Percentiles rank a stretch among this genome's conserved stretches.
Conservation (phyloP, 306 rosid genomes). For the Quercus dentata region DNA sequence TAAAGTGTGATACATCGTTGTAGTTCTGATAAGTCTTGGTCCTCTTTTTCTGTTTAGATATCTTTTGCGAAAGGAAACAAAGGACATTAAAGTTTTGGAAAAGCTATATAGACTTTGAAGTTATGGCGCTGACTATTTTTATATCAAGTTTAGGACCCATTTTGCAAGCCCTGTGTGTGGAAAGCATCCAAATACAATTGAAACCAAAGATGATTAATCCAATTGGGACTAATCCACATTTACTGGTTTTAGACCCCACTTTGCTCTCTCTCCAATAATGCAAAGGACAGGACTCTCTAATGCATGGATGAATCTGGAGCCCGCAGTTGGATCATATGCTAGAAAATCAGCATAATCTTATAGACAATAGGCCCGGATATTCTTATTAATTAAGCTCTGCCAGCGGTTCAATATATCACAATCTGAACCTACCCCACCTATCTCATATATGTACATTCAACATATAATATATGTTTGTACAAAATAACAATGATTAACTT, state of each 20-base stretch:
- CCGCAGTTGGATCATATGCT: constrained; percentile 39
- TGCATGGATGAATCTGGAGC: constrained; percentile 35
- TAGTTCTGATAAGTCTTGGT: not conserved
- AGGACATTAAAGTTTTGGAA: not conserved
- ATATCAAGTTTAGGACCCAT: not conserved
- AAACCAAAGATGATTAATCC: constrained; percentile 20
- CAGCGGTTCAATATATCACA: constrained; percentile 37
- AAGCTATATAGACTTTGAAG: not conserved
- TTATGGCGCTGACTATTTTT: constrained; percentile 14
- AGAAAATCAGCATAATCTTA: constrained; percentile 50
- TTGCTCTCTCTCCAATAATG: constrained; percentile 50
- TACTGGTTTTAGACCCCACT: constrained; percentile 7
- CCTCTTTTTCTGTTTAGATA: constrained; percentile 1
- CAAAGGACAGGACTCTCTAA: constrained; percentile 38
- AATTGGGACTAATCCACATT: constrained; percentile 11
- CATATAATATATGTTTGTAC: constrained; percentile 1
- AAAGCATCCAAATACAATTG: constrained; percentile 2
- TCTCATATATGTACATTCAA: not conserved
- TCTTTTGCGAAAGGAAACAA: constrained; percentile 4
- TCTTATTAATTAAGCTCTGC: constrained; percentile 47
- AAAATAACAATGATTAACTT: not conserved
- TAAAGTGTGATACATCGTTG: not conserved
- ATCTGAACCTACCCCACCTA: constrained; percentile 36
- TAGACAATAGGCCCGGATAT: constrained; percentile 38
- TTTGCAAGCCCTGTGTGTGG: constrained; percentile 2